Base-by-base conservation (phyloP, 306 rosid species). In the Canavalia ensiformis region DNA sequence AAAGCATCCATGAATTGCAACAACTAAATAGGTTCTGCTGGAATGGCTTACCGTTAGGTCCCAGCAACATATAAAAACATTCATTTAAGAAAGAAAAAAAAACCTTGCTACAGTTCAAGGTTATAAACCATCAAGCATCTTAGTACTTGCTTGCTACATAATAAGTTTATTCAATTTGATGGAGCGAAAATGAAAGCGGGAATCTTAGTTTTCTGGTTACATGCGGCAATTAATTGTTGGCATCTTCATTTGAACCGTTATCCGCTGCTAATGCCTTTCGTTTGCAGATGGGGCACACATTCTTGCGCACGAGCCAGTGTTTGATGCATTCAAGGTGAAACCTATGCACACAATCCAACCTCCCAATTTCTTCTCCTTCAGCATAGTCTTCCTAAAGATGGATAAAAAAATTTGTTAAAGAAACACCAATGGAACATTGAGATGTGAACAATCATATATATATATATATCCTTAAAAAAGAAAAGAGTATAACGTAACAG, bases 281-380 rank as follows among this genome's bases (percentile, higher is more conserved):
- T 75, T 65, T 84, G 75, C 91, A 88, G 0, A 69, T 28, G 0
- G 91, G 90, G 56, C 93, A 90, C 3, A 1, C 4, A 46, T 90
- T 90, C 81, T 42, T 86, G 18, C 0, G 11, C 56, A 25, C 0
- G 1, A 90, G 76, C 88, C 91, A 88, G n/a, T 47, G 29, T 56
- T 41, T 82, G 41, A 86, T 84, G 54, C 90, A 86, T 2, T 33
- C 5, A 8, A 13, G 0, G 44, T 87, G 89, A 76, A 55, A 87
- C 1, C 39, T 80, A 74, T 90, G 87, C 2, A 12, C 58, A 9
- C 91, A 90, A 12, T 84, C 67, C 28, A 84, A 37, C 49, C 41
- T 73, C 8, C 83, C 86, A 41, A 86, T 8, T 2, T 66, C 74
- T 8, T 81, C 87, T 51, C 86, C 76, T 3, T 86, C 58, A 8